Evolutionary conservation across 176 grass and related monocot species (phyloP).

Genomic region (Dendrocalamus sinicus): DNA sequence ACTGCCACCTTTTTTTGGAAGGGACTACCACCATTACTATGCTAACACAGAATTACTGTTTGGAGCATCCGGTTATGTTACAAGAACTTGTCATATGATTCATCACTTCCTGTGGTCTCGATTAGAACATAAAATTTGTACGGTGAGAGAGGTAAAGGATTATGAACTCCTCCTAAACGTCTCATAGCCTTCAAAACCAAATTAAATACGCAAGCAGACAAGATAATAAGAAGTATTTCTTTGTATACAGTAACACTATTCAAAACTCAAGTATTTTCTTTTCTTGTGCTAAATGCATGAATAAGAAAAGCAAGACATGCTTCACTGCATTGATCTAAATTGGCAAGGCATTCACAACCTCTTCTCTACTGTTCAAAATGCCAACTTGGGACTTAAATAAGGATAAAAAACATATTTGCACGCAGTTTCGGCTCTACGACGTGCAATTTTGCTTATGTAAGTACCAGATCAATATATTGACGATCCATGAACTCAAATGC

Average conservation of each 20-base stretch:
- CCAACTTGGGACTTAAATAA: not conserved
- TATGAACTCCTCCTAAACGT: constrained; percentile 88
- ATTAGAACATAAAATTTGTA: constrained; percentile 90
- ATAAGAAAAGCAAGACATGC: not conserved
- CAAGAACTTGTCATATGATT: constrained; percentile 78
- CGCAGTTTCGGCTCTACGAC: constrained; percentile 4
- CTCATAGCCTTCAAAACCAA: constrained; percentile 72
- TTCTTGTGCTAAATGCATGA: not conserved
- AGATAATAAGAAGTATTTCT: constrained; percentile 18
- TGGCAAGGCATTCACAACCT: not conserved
- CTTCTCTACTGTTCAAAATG: constrained; percentile 23
- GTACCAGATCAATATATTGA: constrained; percentile 85
- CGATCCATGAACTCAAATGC: constrained; percentile 99
- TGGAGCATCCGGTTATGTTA: not conserved
- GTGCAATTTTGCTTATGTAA: not conserved
- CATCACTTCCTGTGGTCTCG: constrained; percentile 94
- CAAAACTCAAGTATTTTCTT: constrained; percentile 13
- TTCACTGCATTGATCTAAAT: not conserved
- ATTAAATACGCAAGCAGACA: constrained; percentile 41
- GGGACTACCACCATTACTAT: not conserved
- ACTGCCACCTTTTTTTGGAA: not conserved
- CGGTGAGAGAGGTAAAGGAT: constrained; percentile 68
- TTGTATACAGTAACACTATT: not conserved
- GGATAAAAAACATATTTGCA: constrained; percentile 8
- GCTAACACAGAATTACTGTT: constrained; percentile 7